Evolutionary conservation across 495 filamentous ascomycete species (phyloP).

Genomic region (Neurospora tetrasperma): DNA sequence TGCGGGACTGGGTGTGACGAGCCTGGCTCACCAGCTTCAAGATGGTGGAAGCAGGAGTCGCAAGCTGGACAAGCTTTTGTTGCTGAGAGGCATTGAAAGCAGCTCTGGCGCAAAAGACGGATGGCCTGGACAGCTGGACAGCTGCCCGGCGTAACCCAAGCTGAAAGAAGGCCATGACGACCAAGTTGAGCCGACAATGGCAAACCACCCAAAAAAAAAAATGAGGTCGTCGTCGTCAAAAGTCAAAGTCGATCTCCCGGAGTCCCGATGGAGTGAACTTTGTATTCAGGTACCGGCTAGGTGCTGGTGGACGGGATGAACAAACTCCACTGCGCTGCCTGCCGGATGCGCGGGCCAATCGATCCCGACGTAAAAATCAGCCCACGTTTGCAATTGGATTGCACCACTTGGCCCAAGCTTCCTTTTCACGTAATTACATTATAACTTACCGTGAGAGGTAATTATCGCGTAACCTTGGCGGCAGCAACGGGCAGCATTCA

Average conservation of each 20-base stretch:
- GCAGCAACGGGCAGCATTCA: neutral
- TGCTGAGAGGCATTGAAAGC: slow-evolving; percentile 19
- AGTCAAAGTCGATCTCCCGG: too few species aligned
- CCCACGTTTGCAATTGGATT: neutral
- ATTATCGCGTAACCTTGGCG: too few species aligned
- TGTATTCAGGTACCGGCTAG: neutral
- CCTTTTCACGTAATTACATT: neutral
- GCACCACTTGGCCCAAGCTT: neutral
- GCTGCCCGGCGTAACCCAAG: slow-evolving; percentile 42
- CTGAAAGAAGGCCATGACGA: slow-evolving; percentile 37
- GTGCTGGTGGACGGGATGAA: neutral
- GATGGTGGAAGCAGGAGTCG: neutral
- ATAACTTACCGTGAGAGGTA: too few species aligned
- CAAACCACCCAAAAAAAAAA: neutral
- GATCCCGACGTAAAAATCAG: neutral
- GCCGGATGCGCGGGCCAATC: neutral
- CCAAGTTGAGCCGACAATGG: slow-evolving; percentile 8
- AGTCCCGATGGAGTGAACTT: neutral
- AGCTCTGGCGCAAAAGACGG: slow-evolving; percentile 45
- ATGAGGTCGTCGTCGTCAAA: too few species aligned
- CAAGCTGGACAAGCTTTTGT: slow-evolving; percentile 9
- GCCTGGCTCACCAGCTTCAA: slow-evolving; percentile 10
- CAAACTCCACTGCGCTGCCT: neutral
- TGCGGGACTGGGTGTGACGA: neutral
- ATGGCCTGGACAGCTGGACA: slow-evolving; percentile 42